Evolutionary conservation across 2,329 filamentous ascomycete genomes (phyloP).

Genomic region (Colletotrichum sojae): DNA sequence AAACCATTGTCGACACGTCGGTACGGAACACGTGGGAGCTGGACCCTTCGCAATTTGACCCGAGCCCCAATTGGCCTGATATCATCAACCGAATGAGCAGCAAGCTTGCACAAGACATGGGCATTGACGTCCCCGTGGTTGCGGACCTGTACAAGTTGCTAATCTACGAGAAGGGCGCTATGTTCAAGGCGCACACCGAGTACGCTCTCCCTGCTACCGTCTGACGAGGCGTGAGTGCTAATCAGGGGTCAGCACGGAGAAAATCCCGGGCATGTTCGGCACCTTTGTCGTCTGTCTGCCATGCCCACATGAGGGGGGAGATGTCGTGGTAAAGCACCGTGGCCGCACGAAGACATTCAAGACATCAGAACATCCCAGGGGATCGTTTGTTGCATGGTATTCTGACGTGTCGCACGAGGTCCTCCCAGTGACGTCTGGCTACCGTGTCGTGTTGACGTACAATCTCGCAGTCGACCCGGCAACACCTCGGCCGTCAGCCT

Average conservation of each 20-base stretch:
- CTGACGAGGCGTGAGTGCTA: too few relatives aligned
- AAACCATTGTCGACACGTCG: slow-evolving; percentile 56
- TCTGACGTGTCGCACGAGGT: slow-evolving; percentile 67
- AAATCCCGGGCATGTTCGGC: slow-evolving; percentile 63
- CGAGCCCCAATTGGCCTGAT: slow-evolving; percentile 50
- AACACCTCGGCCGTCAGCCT: slow-evolving; percentile 42
- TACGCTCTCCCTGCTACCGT: slow-evolving; percentile 18
- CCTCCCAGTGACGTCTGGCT: slow-evolving; percentile 61
- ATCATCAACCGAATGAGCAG: slow-evolving; percentile 45
- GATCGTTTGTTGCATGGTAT: slow-evolving; percentile 57
- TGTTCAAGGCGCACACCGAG: slow-evolving; percentile 63
- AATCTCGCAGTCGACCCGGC: slow-evolving; percentile 56
- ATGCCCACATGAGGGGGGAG: slow-evolving; percentile 62
- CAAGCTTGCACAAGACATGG: slow-evolving; percentile 48
- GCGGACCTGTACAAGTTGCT: slow-evolving; percentile 63
- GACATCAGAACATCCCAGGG: slow-evolving; percentile 44
- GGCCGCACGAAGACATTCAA: slow-evolving; percentile 50
- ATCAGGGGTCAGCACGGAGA: slow-evolving; percentile 54
- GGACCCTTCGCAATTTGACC: slow-evolving; percentile 53
- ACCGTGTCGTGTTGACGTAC: slow-evolving; percentile 67
- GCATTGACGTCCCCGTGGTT: slow-evolving; percentile 47
- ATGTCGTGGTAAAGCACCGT: slow-evolving; percentile 55
- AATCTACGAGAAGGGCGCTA: slow-evolving; percentile 64
- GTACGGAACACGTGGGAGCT: slow-evolving; percentile 62
- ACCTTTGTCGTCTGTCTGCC: slow-evolving; percentile 65